Base-by-base conservation (phyloP, 2,329 filamentous ascomycete species). In the Neoarthrinium moseri region DNA sequence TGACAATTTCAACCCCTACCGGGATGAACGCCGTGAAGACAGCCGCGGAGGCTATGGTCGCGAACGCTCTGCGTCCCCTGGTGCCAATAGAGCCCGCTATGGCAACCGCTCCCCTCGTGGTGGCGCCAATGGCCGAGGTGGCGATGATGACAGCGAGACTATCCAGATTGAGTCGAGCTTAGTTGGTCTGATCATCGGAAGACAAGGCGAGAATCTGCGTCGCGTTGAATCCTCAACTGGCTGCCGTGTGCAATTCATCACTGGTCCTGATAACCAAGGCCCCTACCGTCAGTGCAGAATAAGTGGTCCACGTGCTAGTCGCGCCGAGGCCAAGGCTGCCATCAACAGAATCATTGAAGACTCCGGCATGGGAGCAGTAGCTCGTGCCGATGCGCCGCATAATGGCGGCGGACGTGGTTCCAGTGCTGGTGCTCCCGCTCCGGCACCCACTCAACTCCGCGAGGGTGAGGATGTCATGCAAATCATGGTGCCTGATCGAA, bases 401-500 rank as follows among this genome's bases (percentile, higher is more conserved):
- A 15, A 21, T 37, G 42, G 34, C 15, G 41, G 37, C 33, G 55
- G 56, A 29, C 56, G 65, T n/a, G 48, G 44, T 15, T 50, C 46
- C 30, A 42, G 53, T 13, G 53, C 45, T 17, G 47, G 51, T 18
- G 48, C 46, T 20, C 49, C 32, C 37, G 48, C 48, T 35, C 51
- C 55, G 10, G 50, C 43, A 17, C 57, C 61, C 10, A 70, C 76
- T 42, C 75, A 79, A 34, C 73, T 88, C 48, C 82, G 86, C 50
- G 88, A 92, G 49, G 88, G 86, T 49, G 91, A 95, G 65, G 87
- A 92, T 56, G 89, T 84, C 61, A 84, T 91, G 62, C 89, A 95
- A 67, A 95, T 96, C 59, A 94, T 95, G 88, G 91, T 96, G 15
- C 91, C 91, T 37, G 91, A 96, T 69, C 86, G 90, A 59, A 96